Base-by-base conservation (phyloP, 495 filamentous ascomycete genomes). In the Hypoxylon trugodes region DNA sequence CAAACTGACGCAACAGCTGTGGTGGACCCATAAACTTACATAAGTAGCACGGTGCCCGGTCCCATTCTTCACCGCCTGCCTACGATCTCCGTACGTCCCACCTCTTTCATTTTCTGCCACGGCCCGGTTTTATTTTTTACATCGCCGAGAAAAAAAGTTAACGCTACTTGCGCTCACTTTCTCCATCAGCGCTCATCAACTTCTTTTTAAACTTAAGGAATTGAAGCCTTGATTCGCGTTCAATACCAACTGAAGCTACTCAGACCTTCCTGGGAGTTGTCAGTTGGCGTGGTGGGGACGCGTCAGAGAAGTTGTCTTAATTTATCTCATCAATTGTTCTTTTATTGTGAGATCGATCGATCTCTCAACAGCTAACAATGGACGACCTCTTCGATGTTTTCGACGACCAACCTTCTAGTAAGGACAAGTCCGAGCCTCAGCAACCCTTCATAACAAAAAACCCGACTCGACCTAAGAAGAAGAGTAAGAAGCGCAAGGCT, bases 371-470 rank as follows among this genome's bases (percentile, higher is more conserved):
- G 51, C 13, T 48, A 50, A 74, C 48, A 54, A 92, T 92, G 89
- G 89, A 93, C 71, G 90, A 93, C 52, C 82, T 95, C 25, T 96
- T 95, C 68, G 86, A 90, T 59, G 91, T 93, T 52, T 94, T 96
- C 72, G 88, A 93, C 41, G 85, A 90, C 25, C 38, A 65, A 33
- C 62, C 70, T 21, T 13, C 28, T 49, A 32, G 51, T 46, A 68
- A 58, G 48, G 59, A 45, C 66, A 78, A 82, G 69, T 79, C 87
- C 45, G 79, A 83, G 59, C 51, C 68, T 69, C 52, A 80, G 72
- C 16, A 65, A 43, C 68, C 55, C 61, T 70, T 73, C 57, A 59
- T 48, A 43, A 56, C 36, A 69, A 76, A 69, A 79, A n/a, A n/a
- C n/a, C 76, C 54, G 12, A 19, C 50, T 18, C 64, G 74, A 67